phyloP scores from a whole-genome alignment of 2,329 filamentous ascomycete genomes.

The Anthostomella pinea region DNA sequence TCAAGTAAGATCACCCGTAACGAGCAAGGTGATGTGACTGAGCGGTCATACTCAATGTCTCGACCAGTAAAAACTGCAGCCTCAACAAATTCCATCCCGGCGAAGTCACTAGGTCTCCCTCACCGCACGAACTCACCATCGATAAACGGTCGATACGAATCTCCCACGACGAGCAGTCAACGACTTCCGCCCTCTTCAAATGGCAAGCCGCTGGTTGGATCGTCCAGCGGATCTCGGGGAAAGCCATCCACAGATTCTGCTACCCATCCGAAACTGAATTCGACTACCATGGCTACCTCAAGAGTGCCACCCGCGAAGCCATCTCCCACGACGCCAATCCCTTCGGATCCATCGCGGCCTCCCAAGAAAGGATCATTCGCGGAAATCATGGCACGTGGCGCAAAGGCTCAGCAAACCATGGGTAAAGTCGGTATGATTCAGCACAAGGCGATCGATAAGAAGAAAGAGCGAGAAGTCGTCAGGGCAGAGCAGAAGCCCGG shows the following conservation, averaged over 20 bases:
- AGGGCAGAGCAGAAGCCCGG: constrained; percentile 43
- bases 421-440: constrained; percentile 69
- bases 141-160: constrained; percentile 27
- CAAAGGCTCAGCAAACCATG: constrained; percentile 60
- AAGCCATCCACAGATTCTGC: constrained; percentile 19
- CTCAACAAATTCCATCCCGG: constrained; percentile 17
- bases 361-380: constrained; percentile 73
- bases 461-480: constrained; percentile 48
- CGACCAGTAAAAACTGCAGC: constrained; percentile 23
- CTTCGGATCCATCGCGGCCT: constrained; percentile 33
- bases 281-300: constrained; percentile 13
- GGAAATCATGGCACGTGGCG: constrained; percentile 70
- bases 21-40: constrained; percentile 19
- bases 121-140: constrained; percentile 25
- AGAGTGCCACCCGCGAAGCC: constrained; percentile 25
- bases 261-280: constrained; percentile 22
- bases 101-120: constrained; percentile 28
- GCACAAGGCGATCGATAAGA: constrained; percentile 70
- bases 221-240: constrained; percentile 9
- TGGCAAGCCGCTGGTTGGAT: constrained; percentile 12
- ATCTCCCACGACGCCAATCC: constrained; percentile 26
- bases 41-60: constrained; percentile 21
- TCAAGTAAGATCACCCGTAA: constrained; percentile 27
- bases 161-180: constrained; percentile 19
- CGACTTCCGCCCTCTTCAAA: constrained; percentile 18